Base-by-base conservation (phyloP, 1,284 basidiomycete genomes). In the Pseudozyma sp. region DNA sequence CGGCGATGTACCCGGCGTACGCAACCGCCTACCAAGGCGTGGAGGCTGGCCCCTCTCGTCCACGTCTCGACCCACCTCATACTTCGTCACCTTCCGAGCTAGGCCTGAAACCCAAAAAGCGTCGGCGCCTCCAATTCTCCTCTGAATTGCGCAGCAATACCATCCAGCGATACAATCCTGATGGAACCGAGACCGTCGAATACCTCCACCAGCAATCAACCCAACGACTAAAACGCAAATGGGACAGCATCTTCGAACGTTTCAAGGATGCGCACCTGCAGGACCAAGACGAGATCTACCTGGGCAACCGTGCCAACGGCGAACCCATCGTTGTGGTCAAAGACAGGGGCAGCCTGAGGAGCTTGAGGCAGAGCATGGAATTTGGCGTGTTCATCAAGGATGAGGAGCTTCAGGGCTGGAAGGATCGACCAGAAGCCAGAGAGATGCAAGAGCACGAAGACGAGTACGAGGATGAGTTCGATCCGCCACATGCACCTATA, bases 211-310 rank as follows among this genome's bases (percentile, higher is more conserved):
- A 78, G 42, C 75, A 81, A 46, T 79, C 77, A 10, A 76, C 75
- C 1, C 68, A 78, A 53, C 73, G 80, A 2, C 80, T 83, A 40
- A 80, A 82, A 24, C 55, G 46, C 48, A 78, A 78, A 33, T 83
- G 81, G 81, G 81, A 83, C 37, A 61, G 64, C 47, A 83, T 83
- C 42, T 80, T 75, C 45, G 77, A 80, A 29, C 71, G 75, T 13
- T 83, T 81, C 70, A 75, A 78, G 19, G 76, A 81, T 45, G 81
- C 81, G 7, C 81, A 83, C 33, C 31, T 83, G 24, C 65, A 78
- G 29, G 71, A 77, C 19, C 81, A 83, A 54, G 80, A 82, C 54
- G 81, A 83, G 61, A 79, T 83, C n/a, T 75, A 79, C 40, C 74
- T 82, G n/a, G 79, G 81, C 14, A 65, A 73, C n/a, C 48, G 65